Evolutionary conservation across 2,329 filamentous ascomycete genomes (phyloP).

Genomic region (Penicillium sp.): DNA sequence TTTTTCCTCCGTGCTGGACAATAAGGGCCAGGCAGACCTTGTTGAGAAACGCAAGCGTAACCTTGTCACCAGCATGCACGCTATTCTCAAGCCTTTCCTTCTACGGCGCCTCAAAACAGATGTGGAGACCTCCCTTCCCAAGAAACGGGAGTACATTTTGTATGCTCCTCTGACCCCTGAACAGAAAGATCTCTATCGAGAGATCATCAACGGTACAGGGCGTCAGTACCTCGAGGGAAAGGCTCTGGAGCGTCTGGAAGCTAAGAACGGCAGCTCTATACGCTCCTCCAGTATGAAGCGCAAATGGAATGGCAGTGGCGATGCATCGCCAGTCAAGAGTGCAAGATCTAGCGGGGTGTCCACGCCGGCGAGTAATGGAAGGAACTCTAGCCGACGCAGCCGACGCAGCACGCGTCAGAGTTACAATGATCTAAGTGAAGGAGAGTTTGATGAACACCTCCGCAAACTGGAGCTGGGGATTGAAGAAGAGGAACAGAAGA

Average conservation of each 20-base stretch:
- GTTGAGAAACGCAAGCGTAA: slow-evolving; percentile 75
- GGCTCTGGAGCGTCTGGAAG: slow-evolving; percentile 49
- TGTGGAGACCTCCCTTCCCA: slow-evolving; percentile 85
- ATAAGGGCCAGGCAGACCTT: slow-evolving; percentile 73
- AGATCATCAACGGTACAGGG: slow-evolving; percentile 75
- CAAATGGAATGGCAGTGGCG: slow-evolving; percentile 48
- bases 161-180: slow-evolving; percentile 89
- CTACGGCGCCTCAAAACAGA: slow-evolving; percentile 88
- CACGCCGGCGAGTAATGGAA: slow-evolving; percentile 60
- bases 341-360: slow-evolving; percentile 71
- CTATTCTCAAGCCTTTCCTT: slow-evolving; percentile 87
- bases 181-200: slow-evolving; percentile 85
- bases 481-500: slow-evolving; percentile 61
- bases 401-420: slow-evolving; percentile 53
- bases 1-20: slow-evolving; percentile 86
- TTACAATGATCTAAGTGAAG: slow-evolving; percentile 72
- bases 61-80: slow-evolving; percentile 82
- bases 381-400: slow-evolving; percentile 50
- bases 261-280: slow-evolving; percentile 32
- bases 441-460: slow-evolving; percentile 74
- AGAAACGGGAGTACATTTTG: slow-evolving; percentile 93
- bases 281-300: slow-evolving; percentile 56
- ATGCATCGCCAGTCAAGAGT: slow-evolving; percentile 63
- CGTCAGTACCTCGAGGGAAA: slow-evolving; percentile 51
- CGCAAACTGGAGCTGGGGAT: slow-evolving; percentile 50